Base-by-base conservation (phyloP, 2,329 filamentous ascomycete genomes). In the Phialophora macrospora region DNA sequence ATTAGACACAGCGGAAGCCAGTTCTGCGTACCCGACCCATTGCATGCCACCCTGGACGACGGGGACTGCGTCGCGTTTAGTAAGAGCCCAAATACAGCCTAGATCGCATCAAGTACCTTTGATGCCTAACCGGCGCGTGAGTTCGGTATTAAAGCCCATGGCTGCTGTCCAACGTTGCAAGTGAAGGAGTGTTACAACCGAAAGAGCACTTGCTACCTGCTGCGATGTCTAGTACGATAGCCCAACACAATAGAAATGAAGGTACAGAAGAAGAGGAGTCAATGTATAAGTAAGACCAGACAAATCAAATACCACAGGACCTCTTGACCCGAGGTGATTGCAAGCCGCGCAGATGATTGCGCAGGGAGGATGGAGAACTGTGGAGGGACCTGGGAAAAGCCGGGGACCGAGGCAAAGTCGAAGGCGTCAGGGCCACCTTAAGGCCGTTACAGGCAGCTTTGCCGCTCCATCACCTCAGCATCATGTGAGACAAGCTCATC, bases 71-170 rank as follows among this genome's bases (percentile, higher is more conserved):
- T 62, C 12, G 38, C n/a, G 5, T 48, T 57, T 24, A 54, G 55
- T 22, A 41, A 54, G 51, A 55, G 9, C 34, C 38, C 26, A 9
- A 51, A 17, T n/a, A 9, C 26, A 32, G 17, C 51, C 74, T 20
- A 24, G 6, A 54, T 12, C 30, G 6, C 11, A 14, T 20, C 6
- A 24, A 20, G 56, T 75, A 81, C 81, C 73, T 71, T 75, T 72
- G 65, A 83, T 83, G 69, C 87, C 86, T 70, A 89, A 80, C 70
- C 83, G 83, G 71, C 85, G 81, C 52, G 87, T 89, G 57, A 89
- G 81, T 68, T 83, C 84, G 56, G 87, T 89, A 72, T 86, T 86
- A 82, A 89, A 88, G 69, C 84, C 84, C 87, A 89, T 89, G 22
- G 46, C 51, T 32, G n/a, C 44, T 60, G n/a, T 41, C 9, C 51